phyloP scores from a whole-genome alignment of 306 rosid species.

The Gastrolobium bilobum region DNA sequence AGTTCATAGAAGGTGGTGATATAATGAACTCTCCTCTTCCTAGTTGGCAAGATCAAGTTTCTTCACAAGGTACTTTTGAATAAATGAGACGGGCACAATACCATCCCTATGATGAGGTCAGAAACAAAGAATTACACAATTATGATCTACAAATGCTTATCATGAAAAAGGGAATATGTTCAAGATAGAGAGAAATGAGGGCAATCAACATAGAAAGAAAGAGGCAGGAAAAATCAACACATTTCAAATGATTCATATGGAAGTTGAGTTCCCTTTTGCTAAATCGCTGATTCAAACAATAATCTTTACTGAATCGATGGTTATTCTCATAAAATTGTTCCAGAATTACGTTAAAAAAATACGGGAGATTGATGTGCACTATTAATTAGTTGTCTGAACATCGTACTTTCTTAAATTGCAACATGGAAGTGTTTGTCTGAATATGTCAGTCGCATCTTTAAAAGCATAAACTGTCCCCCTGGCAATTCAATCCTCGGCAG shows the following conservation, averaged over 20 bases:
- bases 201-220: constrained; percentile 26
- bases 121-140: constrained; percentile 42
- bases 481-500: background rate
- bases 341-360: background rate
- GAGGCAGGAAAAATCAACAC: constrained; percentile 22
- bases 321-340: constrained; percentile 18
- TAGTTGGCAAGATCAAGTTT: constrained; percentile 88
- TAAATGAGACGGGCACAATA: constrained; percentile 80
- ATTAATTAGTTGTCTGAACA: constrained; percentile 10
- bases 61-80: constrained; percentile 90
- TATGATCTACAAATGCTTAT: constrained; percentile 27
- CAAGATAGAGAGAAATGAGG: constrained; percentile 36
- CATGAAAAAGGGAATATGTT: constrained; percentile 15
- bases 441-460: background rate
- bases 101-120: constrained; percentile 75
- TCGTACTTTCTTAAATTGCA: constrained; percentile 11
- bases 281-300: constrained; percentile 23
- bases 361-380: background rate
- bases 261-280: constrained; percentile 6
- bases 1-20: constrained; percentile 38
- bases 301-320: constrained; percentile 8
- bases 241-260: constrained; percentile 38
- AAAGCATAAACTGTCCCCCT: background rate
- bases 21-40: constrained; percentile 72
- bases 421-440: constrained; percentile 12